Percentiles rank a stretch among this genome's conserved stretches.
These are phyloP conservation scores for Phytophthora pisi DNA, from an alignment of 352 stramenopile species.

Conservation along the genomic window DNA sequence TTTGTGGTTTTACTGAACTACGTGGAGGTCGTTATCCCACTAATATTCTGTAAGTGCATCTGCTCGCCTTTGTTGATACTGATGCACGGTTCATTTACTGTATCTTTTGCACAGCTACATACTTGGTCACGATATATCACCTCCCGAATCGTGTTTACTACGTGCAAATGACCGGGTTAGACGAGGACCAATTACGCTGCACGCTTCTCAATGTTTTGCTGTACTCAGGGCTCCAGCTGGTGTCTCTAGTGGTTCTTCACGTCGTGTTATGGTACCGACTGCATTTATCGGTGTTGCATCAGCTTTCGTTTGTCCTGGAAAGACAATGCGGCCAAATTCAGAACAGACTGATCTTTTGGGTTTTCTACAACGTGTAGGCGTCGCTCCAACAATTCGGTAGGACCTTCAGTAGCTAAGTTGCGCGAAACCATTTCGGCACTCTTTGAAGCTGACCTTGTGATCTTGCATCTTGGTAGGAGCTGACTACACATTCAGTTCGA, in stretches of 20 bases:
- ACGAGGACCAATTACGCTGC: not conserved
- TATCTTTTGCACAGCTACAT: not conserved
- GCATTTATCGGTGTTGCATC: not conserved
- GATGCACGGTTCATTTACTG: not conserved
- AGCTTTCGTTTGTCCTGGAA: conserved; percentile 3
- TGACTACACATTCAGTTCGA: too few relatives aligned
- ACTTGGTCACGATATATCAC: conserved; percentile 8
- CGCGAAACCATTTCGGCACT: too few relatives aligned
- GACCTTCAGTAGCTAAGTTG: too few relatives aligned
- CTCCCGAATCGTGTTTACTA: conserved; percentile 3
- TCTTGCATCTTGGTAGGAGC: too few relatives aligned
- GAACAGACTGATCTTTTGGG: not conserved
- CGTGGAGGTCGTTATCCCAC: conserved; percentile 2
- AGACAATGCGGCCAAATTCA: not conserved
- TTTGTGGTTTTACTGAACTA: conserved; percentile 6
- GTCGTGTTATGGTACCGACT: not conserved
- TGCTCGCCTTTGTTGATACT: too few relatives aligned
- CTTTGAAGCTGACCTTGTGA: too few relatives aligned
- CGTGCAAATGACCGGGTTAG: conserved; percentile 1
- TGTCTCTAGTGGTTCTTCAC: not conserved
- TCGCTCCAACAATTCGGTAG: conserved; percentile 5
- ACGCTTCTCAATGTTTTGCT: conserved; percentile 6
- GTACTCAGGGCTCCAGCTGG: not conserved
- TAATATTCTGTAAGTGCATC: not conserved
- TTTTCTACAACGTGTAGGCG: conserved; percentile 2